Evolutionary conservation across 2,329 filamentous ascomycete genomes (phyloP), one percentile per base, ranked within the genome.

Genomic region (Calonectria leucothoes): DNA sequence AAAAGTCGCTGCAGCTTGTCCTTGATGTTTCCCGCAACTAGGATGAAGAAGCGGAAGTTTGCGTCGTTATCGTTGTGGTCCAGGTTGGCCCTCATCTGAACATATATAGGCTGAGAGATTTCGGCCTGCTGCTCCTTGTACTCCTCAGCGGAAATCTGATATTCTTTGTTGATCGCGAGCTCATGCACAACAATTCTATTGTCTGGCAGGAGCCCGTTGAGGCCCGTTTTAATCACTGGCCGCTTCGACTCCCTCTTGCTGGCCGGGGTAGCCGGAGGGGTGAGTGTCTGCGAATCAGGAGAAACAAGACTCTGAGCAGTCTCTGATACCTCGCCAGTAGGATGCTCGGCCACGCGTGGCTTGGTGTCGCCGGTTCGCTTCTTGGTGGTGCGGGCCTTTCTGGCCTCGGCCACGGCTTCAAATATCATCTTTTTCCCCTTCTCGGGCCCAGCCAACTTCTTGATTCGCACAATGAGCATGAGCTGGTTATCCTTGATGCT

Each of bases 401-500:
- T 89, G 14, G 93, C 93, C 80, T 95, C 92, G 45, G 89, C 89
- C 65, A 96, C 93, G 25, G 94, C 94, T 66, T 94, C 93, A 71
- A 93, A 91, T 71, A 96, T 95, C 79, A 95, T 85, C 71, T 89
- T 90, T 81, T 94, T 93, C 29, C 94, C 94, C 80, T 91, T 89
- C 63, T 94, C 92, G 1, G 91, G 87, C 0, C 94, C 94, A 2
- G 93, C 93, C 57, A 97, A 86, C 82, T 91, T 93, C 84, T 95
- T 94, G 84, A 97, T 96, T 64, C 93, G 89, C 64, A 94, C 94
- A 81, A 96, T 91, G 23, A 96, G 86, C 84, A 94, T 93, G 49
- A 95, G 86, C 82, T 97, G 94, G 79, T 95, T 96, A 76, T 95
- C 93, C 71, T 94, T 91, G 75, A 96, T 95, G 73, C 94, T 95